phyloP scores from a whole-genome alignment of 2,329 filamentous ascomycete genomes.

The Xylariaceae sp. region DNA sequence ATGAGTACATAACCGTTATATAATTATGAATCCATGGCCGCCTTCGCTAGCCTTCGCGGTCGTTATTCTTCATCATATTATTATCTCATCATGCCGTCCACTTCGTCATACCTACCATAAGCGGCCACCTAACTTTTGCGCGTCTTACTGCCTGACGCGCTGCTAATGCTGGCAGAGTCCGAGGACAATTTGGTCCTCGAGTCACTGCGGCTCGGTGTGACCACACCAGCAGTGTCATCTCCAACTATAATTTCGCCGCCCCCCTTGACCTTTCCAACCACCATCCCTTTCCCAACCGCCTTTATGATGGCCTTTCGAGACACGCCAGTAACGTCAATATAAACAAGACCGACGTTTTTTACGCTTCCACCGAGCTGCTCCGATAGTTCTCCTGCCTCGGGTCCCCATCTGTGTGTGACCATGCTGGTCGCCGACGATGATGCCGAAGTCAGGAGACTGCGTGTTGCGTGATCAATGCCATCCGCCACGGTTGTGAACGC shows the following conservation, averaged over 20 bases:
- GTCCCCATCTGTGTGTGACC: conserved; percentile 86
- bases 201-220: conserved; percentile 17
- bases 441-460: conserved; percentile 73
- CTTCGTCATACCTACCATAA: background rate
- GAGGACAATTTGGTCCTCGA: conserved; percentile 18
- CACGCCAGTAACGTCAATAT: conserved; percentile 94
- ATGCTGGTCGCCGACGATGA: conserved; percentile 81
- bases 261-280: conserved; percentile 78
- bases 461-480: conserved; percentile 85
- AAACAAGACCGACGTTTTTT: conserved; percentile 95
- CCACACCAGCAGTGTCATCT: conserved; percentile 51
- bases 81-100: background rate
- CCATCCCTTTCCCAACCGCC: conserved; percentile 95
- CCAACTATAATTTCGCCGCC: conserved; percentile 75
- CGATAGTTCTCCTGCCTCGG: conserved; percentile 80
- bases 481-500: conserved; percentile 94
- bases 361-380: conserved; percentile 78
- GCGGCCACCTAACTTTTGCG: conserved; percentile 20
- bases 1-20: no score
- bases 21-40: background rate
- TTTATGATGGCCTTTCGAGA: conserved; percentile 88
- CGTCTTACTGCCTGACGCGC: conserved; percentile 23
- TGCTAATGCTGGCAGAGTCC: conserved; percentile 26
- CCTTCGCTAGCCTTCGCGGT: background rate
- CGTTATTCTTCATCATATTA: background rate